Conservation (phyloP, 2,329 filamentous ascomycete species). For the Aspergillus eucalypticola region DNA sequence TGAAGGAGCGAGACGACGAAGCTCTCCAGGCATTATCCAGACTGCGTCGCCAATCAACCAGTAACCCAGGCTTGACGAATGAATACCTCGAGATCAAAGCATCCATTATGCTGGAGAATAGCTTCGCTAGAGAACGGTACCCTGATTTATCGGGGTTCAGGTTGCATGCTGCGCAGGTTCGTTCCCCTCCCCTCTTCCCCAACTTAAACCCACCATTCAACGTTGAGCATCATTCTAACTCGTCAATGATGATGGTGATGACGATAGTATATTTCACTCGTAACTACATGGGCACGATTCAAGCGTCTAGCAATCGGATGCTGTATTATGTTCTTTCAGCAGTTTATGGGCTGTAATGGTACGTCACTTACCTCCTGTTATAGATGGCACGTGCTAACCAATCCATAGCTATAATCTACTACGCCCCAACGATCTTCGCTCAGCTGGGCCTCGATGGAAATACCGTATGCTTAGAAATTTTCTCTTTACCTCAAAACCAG, state of each 20-base stretch:
- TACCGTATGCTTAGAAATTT: conserved; percentile 20
- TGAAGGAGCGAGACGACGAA: conserved; percentile 28
- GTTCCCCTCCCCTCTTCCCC: not conserved
- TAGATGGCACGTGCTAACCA: too few species aligned
- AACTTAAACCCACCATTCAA: not conserved
- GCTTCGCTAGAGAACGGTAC: conserved; percentile 34
- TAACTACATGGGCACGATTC: conserved; percentile 39
- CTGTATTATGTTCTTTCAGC: conserved; percentile 46
- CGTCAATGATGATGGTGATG: not conserved
- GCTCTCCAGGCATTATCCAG: conserved; percentile 21
- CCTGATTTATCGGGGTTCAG: conserved; percentile 30
- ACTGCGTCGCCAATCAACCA: conserved; percentile 21
- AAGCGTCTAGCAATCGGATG: conserved; percentile 43
- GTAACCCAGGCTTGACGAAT: conserved; percentile 50
- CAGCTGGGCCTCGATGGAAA: conserved; percentile 46
- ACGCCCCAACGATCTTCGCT: conserved; percentile 50
- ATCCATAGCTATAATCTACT: conserved; percentile 46
- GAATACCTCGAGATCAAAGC: conserved; percentile 56
- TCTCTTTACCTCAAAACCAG: not conserved
- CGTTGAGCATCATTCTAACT: not conserved
- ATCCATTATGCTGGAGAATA: conserved; percentile 39
- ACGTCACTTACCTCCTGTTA: not conserved
- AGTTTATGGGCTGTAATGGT: conserved; percentile 52
- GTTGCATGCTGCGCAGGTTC: conserved; percentile 36
- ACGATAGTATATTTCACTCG: conserved; percentile 33